phyloP scores from a whole-genome alignment of 331 rosid species.

The Rosa hybrid region DNA sequence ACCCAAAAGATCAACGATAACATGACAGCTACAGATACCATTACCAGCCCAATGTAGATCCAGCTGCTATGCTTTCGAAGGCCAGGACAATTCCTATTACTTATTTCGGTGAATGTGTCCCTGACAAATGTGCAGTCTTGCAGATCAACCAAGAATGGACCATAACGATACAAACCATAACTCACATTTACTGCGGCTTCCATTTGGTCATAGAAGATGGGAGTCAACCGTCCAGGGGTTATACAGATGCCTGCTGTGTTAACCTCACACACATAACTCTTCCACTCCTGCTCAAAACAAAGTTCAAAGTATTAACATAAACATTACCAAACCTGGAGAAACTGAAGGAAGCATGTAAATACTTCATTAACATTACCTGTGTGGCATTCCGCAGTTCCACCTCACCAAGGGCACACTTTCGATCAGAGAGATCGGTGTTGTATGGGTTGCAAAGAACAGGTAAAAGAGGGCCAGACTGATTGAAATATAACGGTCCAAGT shows the following conservation, averaged over 20 bases:
- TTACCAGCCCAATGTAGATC: conserved; percentile 33
- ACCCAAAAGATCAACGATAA: conserved; percentile 52
- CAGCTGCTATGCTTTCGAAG: conserved; percentile 29
- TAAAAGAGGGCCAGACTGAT: conserved; percentile 64
- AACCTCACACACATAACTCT: conserved; percentile 35
- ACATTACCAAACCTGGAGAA: background rate
- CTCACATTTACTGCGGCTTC: conserved; percentile 39
- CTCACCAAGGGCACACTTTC: conserved; percentile 40
- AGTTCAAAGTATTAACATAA: background rate
- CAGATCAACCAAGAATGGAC: conserved; percentile 45
- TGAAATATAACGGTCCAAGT: conserved; percentile 24
- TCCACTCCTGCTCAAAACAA: conserved; percentile 42
- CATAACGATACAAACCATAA: conserved; percentile 36
- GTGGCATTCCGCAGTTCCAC: conserved; percentile 34
- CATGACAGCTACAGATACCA: conserved; percentile 43
- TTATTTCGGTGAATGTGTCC: conserved; percentile 38
- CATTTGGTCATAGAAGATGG: conserved; percentile 36
- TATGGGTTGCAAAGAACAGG: conserved; percentile 60
- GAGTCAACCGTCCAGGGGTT: conserved; percentile 55
- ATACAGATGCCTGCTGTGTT: conserved; percentile 41
- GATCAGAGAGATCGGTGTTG: conserved; percentile 34
- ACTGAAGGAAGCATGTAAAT: background rate
- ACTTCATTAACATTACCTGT: conserved; percentile 30
- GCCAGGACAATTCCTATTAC: conserved; percentile 30
- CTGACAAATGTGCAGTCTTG: conserved; percentile 53